Conservation (phyloP, 768 basidiomycete species). For the Boletus edulis region DNA sequence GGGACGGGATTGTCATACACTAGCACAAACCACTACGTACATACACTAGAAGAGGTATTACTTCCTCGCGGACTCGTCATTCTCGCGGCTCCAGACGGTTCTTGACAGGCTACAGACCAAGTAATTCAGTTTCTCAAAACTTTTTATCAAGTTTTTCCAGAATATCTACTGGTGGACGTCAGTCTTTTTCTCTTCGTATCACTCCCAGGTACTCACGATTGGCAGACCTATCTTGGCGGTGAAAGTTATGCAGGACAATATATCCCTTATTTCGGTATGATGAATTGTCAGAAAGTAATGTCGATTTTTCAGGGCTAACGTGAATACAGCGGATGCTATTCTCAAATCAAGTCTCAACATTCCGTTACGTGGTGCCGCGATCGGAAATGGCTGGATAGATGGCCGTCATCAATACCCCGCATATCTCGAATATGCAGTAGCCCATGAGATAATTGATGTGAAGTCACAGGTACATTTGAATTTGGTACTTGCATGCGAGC, state of each 20-base stretch:
- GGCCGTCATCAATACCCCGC: constrained; percentile 83
- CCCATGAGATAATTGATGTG: constrained; percentile 73
- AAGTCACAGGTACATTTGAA: constrained; percentile 55
- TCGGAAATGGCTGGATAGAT: constrained; percentile 99
- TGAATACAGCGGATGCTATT: constrained; percentile 66
- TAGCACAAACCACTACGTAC: constrained; percentile 80
- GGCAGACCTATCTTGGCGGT: constrained; percentile 90
- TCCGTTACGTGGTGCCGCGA: constrained; percentile 76
- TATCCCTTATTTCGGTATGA: constrained; percentile 89
- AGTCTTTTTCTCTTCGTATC: constrained; percentile 32
- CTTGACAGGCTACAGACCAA: constrained; percentile 65
- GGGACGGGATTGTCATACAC: constrained; percentile 94
- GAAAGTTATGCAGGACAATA: constrained; percentile 98
- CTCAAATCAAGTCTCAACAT: constrained; percentile 57
- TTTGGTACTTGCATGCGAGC: neutral
- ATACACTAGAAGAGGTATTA: constrained; percentile 67
- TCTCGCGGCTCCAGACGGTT: neutral
- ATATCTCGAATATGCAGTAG: constrained; percentile 82
- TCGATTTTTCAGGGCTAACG: constrained; percentile 1
- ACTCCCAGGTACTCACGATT: constrained; percentile 7
- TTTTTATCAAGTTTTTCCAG: constrained; percentile 90
- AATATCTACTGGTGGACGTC: constrained; percentile 80
- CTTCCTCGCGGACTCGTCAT: constrained; percentile 5
- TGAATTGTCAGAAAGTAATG: neutral
- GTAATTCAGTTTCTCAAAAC: constrained; percentile 82